A percentile compares a stretch with the other conserved stretches of the same genome.
phyloP scores from a whole-genome alignment of 78 protist genomes.

The Dictyostelium citrinum region DNA sequence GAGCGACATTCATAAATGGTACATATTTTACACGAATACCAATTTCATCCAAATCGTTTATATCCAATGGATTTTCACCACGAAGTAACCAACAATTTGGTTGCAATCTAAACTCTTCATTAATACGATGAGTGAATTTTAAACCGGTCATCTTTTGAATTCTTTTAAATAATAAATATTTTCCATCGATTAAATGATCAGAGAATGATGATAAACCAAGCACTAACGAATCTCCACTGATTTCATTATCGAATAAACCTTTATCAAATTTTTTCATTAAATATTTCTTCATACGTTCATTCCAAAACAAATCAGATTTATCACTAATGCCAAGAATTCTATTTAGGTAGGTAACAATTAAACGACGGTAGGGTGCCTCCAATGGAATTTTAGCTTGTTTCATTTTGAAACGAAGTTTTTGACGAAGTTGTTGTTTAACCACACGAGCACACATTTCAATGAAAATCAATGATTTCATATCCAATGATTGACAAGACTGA shows the following conservation, averaged over 20 bases:
- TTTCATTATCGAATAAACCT: constrained; percentile 55
- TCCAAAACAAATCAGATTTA: constrained; percentile 68
- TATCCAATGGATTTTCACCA: constrained; percentile 73
- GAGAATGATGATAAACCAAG: constrained; percentile 13
- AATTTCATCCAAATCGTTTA: constrained; percentile 80
- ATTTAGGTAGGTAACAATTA: constrained; percentile 76
- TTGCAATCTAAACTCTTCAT: constrained; percentile 35
- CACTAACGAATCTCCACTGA: constrained; percentile 22
- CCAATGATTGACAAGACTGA: constrained; percentile 1
- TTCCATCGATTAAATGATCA: constrained; percentile 63
- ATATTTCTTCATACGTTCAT: constrained; percentile 35
- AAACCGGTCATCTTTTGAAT: constrained; percentile 80
- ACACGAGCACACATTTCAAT: constrained; percentile 83
- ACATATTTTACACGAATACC: constrained; percentile 76
- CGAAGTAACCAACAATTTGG: constrained; percentile 75
- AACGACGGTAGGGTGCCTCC: constrained; percentile 78
- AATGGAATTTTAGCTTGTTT: constrained; percentile 64
- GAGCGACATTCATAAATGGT: constrained; percentile 74
- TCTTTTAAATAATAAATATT: constrained; percentile 59
- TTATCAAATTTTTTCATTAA: constrained; percentile 37
- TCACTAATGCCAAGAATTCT: constrained; percentile 39
- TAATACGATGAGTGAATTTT: constrained; percentile 59
- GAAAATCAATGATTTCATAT: constrained; percentile 68
- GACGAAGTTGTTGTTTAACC: constrained; percentile 72
- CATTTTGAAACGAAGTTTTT: constrained; percentile 77